Evolutionary conservation across 306 rosid genomes (phyloP), one percentile per base, ranked within the genome.

Genomic region (Pachyrhizus erosus): DNA sequence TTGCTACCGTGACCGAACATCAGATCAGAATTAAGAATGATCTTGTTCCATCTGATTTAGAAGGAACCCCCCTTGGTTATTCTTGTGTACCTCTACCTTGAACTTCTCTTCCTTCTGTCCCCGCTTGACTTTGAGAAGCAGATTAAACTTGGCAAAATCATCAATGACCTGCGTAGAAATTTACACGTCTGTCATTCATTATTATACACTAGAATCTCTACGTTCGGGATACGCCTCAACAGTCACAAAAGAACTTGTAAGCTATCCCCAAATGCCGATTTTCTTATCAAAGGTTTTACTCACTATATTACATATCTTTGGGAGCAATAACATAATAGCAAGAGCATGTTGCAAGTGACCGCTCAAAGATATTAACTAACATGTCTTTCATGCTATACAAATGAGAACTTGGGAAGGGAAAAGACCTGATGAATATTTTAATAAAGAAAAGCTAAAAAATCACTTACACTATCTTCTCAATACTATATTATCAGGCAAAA

Each of bases 1-100:
- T 26, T 84, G 68, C 34, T 68, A 26, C 12, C 0, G 20, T 9
- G 43, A 51, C 70, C 81, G 39, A 70, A 76, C 85, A 46, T 73
- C 67, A 57, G 33, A 64, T 15, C 62, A 64, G 64, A 67, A 49
- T 84, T 71, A 84, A 70, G 92, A 85, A 55, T 84, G 84, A 81
- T 91, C 82, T 46, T 40, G 88, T 83, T 81, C 84, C 88, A 91
- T 82, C 84, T 86, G 92, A 79, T 92, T 90, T 31, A 90, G 87
- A 82, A 68, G 87, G 85, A 90, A 88, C 65, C 27, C 82, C 27
- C 92, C 98, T 85, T 90, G 88, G 52, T 77, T 82, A 64, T 86
- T 91, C 91, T 87, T 84, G 80, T 90, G 93, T n/a, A 94, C 89
- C 82, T 87, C 87, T 60, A 75, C 94, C 73, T 90, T 90, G 73